phyloP scores from a whole-genome alignment of 768 basidiomycete species.

The Pleurotus tuber-regium region DNA sequence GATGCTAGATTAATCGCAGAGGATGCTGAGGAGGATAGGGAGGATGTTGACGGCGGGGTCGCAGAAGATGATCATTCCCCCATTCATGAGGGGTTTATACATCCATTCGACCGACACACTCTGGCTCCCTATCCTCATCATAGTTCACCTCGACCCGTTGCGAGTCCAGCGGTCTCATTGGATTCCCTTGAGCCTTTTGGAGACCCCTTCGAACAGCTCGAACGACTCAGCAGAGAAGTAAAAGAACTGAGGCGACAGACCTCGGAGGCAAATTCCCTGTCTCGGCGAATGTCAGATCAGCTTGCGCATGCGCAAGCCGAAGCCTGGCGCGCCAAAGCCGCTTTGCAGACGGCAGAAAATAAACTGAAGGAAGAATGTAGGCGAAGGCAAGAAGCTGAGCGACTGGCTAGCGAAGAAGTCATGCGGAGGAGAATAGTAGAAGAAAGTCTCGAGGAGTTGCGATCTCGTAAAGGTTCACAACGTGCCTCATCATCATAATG shows the following conservation, averaged over 20 bases:
- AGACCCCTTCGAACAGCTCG: constrained; percentile 42
- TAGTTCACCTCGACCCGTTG: constrained; percentile 28
- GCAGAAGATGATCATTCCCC: constrained; percentile 36
- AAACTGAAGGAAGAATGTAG: constrained; percentile 59
- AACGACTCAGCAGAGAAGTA: constrained; percentile 67
- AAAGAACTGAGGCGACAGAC: constrained; percentile 62
- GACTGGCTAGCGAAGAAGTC: constrained; percentile 45
- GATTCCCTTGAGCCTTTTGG: constrained; percentile 23
- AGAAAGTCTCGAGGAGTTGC: constrained; percentile 39
- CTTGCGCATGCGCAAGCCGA: constrained; percentile 66
- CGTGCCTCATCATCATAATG: too few species aligned
- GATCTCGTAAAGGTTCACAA: constrained; percentile 20
- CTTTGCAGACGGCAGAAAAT: constrained; percentile 52
- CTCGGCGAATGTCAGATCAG: constrained; percentile 65
- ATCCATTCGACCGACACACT: constrained; percentile 42
- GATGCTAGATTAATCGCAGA: constrained; percentile 16
- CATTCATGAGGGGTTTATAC: constrained; percentile 55
- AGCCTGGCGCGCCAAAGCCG: constrained; percentile 50
- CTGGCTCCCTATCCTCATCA: constrained; percentile 20
- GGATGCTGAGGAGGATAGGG: constrained; percentile 18
- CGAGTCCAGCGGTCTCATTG: constrained; percentile 42
- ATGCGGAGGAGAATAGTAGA: constrained; percentile 48
- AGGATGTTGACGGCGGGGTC: constrained; percentile 21
- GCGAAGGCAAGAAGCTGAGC: constrained; percentile 59
- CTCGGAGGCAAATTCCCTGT: constrained; percentile 64